Evolutionary conservation across 371 early-diverging fungal species (phyloP).

Genomic region (Apophysomyces sp.): DNA sequence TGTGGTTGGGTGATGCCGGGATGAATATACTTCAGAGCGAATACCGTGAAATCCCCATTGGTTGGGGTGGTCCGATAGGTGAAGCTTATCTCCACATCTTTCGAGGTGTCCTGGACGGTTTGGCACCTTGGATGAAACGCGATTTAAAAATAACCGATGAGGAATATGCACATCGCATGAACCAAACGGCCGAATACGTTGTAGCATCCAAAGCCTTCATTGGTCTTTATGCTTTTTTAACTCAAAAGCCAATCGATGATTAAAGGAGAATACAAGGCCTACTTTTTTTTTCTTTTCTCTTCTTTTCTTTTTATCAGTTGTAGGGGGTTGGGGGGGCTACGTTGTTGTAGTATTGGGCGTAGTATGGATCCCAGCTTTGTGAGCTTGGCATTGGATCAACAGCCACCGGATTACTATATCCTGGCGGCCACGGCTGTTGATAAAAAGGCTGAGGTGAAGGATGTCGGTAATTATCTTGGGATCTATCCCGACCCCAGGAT

Average conservation of each 20-base stretch:
- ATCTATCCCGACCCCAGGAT: neutral
- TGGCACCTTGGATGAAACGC: conserved; percentile 18
- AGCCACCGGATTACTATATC: neutral
- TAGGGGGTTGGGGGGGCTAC: neutral
- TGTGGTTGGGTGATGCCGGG: conserved; percentile 17
- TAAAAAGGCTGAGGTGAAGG: neutral
- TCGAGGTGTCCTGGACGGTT: conserved; percentile 12
- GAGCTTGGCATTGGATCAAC: neutral
- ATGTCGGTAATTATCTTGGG: neutral
- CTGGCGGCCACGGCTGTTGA: neutral
- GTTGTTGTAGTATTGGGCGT: neutral
- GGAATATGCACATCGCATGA: conserved; percentile 8
- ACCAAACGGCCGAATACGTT: conserved; percentile 12
- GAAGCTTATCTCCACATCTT: conserved; percentile 26
- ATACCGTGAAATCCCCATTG: conserved; percentile 35
- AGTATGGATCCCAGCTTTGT: neutral
- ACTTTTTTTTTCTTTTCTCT: no score
- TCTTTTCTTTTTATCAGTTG: neutral
- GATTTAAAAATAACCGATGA: conserved; percentile 14
- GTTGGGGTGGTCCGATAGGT: conserved; percentile 42
- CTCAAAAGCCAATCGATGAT: conserved; percentile 23
- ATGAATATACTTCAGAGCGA: conserved; percentile 32
- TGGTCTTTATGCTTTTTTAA: conserved; percentile 36
- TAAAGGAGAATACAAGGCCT: neutral
- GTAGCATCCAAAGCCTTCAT: conserved; percentile 28